Evolutionary conservation across 2,329 filamentous ascomycete species (phyloP), one percentile per base, ranked within the genome.

Genomic region (Saccharata proteae): DNA sequence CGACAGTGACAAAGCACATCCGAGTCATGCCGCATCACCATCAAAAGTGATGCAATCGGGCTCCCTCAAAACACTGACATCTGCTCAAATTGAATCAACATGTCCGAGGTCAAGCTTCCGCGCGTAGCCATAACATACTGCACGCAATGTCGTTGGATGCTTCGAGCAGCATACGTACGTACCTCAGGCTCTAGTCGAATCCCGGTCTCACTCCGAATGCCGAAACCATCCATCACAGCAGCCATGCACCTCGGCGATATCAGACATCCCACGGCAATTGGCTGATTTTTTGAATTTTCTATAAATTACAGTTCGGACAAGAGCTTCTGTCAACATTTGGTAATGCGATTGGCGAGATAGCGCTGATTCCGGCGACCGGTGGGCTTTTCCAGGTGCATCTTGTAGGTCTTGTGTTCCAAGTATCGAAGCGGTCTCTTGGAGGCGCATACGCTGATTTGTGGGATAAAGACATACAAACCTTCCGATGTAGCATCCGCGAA

Each of bases 241-340:
- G n/a, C n/a, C n/a, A n/a, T n/a, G n/a, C n/a, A n/a, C n/a, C n/a
- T n/a, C n/a, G n/a, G n/a, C n/a, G n/a, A n/a, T n/a, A n/a, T n/a
- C n/a, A n/a, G 26, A 18, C 5, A 18, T 28, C 13, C 24, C 24
- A 10, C 16, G 3, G 7, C 13, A 7, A 10, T 15, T 15, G 51
- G 23, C 50, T 50, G 6, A 49, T 44, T 11, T 54, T 12, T 16
- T 11, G 5, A n/a, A n/a, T 35, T 24, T 13, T 21, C 16, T 2
- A 13, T 32, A 16, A 6, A 14, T n/a, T 16, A n/a, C 43, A 93
- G 82, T 94, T 80, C 55, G 88, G 79, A 29, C 90, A 96, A 66
- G 90, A 96, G 57, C 75, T 98, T 26, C 74, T 98, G 21, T 93
- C 84, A 2, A 98, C 88, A 1, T 98, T 98, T 61, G 73, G 74